Evolutionary conservation across 768 basidiomycete species (phyloP), one percentile per base, ranked within the genome.

Genomic region (Termitomyces bulborhizus): DNA sequence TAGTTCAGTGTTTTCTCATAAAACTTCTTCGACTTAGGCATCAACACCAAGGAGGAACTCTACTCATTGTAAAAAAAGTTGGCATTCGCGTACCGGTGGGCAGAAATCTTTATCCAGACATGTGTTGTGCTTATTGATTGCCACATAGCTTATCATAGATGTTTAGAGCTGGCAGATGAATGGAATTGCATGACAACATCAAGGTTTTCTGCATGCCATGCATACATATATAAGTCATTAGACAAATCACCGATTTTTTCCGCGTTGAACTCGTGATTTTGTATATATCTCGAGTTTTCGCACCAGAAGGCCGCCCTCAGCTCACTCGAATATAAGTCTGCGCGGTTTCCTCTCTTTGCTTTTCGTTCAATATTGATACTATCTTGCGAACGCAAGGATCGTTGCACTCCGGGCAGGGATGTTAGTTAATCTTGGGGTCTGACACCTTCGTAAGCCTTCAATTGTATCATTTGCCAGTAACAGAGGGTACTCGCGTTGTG

Each of bases 41-140:
- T 78, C 44, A 63, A 56, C 53, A 66, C 72, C 48, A 75, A 76
- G 59, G 76, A 78, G 61, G 76, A 78, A 57, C 68, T 78, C 36
- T 78, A 76, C 61, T 66, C 69, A 15, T 71, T 70, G 41, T 73
- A 64, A 60, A 68, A 1, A 63, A 65, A 56, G 42, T 56, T 48
- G 40, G 41, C 27, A 27, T 34, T 37, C 50, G 54, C 51, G 50
- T 53, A 54, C 52, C 47, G 53, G 62, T 63, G 27, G 24, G 49
- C 43, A 39, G 13, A 7, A 29, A 37, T 18, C 4, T 27, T 3
- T 6, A 6, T 24, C 5, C 8, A 5, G 8, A 26, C 5, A 4
- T 8, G 26, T 7, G 4, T 32, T 39, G 40, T 18, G 31, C 31
- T 54, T 1, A 55, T 37, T 15, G 26, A 34, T 16, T 9, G n/a